phyloP scores from a whole-genome alignment of 768 basidiomycete genomes.

The Kondoa subrosea region DNA sequence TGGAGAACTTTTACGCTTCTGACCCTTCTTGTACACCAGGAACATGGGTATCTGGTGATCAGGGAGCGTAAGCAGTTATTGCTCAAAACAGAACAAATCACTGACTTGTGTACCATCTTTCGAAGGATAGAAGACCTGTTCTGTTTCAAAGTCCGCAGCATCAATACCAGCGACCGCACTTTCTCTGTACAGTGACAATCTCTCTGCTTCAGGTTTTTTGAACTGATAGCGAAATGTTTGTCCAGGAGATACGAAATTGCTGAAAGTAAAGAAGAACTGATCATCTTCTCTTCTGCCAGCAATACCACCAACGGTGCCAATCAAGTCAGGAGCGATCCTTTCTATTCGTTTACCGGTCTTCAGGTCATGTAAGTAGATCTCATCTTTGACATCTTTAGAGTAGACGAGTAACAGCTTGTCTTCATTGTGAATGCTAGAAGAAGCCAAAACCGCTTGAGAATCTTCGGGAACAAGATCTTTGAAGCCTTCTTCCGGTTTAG shows the following conservation, averaged over 20 bases:
- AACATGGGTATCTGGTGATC: slow-evolving; percentile 71
- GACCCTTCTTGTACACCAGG: slow-evolving; percentile 56
- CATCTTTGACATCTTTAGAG: slow-evolving; percentile 64
- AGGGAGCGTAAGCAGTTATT: too few species aligned
- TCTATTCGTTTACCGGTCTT: slow-evolving; percentile 41
- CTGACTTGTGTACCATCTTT: slow-evolving; percentile 48
- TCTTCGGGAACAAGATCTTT: slow-evolving; percentile 54
- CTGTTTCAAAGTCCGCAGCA: slow-evolving; percentile 50
- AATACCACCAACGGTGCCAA: slow-evolving; percentile 46
- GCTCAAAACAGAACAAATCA: too few species aligned
- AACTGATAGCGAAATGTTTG: slow-evolving; percentile 52
- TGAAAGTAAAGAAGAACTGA: slow-evolving; percentile 48
- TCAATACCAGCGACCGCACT: slow-evolving; percentile 47
- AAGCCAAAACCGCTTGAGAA: slow-evolving; percentile 45
- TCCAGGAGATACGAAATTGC: slow-evolving; percentile 56
- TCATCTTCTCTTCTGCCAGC: slow-evolving; percentile 40
- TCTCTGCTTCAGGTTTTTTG: slow-evolving; percentile 29
- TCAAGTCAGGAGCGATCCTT: slow-evolving; percentile 49
- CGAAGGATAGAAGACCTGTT: slow-evolving; percentile 63
- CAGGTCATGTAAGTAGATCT: slow-evolving; percentile 51
- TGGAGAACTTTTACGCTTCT: too few species aligned
- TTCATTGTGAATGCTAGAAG: slow-evolving; percentile 39
- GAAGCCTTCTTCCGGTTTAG: slow-evolving; percentile 31
- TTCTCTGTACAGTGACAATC: slow-evolving; percentile 45
- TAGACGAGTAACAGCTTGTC: slow-evolving; percentile 48